phyloP scores from a whole-genome alignment of 208 protist species.

The Acanthamoeba lugdunensis region DNA sequence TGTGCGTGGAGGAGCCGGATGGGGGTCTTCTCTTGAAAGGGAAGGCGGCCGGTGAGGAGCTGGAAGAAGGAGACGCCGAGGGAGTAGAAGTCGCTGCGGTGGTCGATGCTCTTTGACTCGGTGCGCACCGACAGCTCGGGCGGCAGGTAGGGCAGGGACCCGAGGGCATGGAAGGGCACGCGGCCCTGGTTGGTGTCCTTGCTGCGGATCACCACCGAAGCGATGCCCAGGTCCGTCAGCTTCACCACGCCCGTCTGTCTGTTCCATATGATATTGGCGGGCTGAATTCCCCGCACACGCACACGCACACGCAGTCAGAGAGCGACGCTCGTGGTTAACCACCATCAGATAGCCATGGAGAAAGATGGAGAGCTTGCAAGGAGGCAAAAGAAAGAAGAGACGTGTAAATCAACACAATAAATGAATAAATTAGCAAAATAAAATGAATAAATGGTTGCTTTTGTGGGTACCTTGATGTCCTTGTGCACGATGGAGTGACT shows the following conservation, averaged over 20 bases:
- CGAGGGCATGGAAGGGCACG: conserved; percentile 14
- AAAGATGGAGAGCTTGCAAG: background rate
- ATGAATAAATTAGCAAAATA: background rate
- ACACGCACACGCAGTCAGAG: background rate
- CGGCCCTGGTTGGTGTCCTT: background rate
- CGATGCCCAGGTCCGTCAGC: conserved; percentile 28
- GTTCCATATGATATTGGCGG: conserved; percentile 51
- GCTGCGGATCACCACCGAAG: conserved; percentile 57
- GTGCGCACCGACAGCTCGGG: conserved; percentile 51
- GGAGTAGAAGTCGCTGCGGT: conserved; percentile 69
- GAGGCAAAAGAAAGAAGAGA: too few species aligned
- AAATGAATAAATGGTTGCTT: background rate
- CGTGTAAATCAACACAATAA: background rate
- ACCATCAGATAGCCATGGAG: too few species aligned
- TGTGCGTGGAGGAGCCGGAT: conserved; percentile 59
- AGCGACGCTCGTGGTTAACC: background rate
- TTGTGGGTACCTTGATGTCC: conserved; percentile 37
- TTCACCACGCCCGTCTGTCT: conserved; percentile 32
- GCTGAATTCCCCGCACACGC: background rate
- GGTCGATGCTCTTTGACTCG: conserved; percentile 1
- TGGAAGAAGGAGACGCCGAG: conserved; percentile 66
- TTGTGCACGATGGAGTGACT: conserved; percentile 56
- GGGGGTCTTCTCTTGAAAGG: conserved; percentile 56
- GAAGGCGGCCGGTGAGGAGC: conserved; percentile 1
- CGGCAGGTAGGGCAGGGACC: conserved; percentile 66